A percentile compares a stretch with the other conserved stretches of the same genome.
Evolutionary conservation across 495 filamentous ascomycete species (phyloP).

Genomic region (Penicillium chermesinum): DNA sequence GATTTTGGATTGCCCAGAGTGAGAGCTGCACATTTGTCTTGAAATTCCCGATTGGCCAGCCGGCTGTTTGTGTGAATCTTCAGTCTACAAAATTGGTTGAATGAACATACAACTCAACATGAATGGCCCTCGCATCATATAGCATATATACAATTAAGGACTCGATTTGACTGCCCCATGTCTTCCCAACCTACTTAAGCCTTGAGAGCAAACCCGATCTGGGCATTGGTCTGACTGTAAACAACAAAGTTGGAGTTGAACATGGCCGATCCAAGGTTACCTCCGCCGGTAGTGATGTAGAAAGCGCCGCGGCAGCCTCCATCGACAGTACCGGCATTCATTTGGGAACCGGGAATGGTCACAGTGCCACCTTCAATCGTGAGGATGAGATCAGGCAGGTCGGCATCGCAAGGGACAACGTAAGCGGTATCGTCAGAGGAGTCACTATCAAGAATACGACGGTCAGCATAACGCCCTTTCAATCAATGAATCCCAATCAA

Average conservation of each 20-base stretch:
- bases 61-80: too few relatives aligned
- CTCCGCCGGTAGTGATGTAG: constrained; percentile 54
- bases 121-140: too few relatives aligned
- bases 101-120: too few relatives aligned
- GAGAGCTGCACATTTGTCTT: too few relatives aligned
- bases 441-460: neutral
- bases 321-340: constrained; percentile 36
- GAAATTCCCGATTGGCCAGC: too few relatives aligned
- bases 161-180: too few relatives aligned
- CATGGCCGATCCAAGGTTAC: constrained; percentile 70
- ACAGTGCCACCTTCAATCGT: constrained; percentile 41
- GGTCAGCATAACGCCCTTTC: neutral
- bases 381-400: constrained; percentile 56
- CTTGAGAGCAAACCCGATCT: constrained; percentile 55
- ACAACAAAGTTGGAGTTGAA: constrained; percentile 73
- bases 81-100: too few relatives aligned
- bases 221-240: constrained; percentile 53
- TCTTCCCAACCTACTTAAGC: constrained; percentile 8
- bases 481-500: neutral
- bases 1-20: too few relatives aligned
- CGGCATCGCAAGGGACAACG: constrained; percentile 58
- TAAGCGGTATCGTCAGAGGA: constrained; percentile 41
- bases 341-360: constrained; percentile 35
- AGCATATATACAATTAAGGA: too few relatives aligned
- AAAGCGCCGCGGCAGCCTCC: constrained; percentile 57